These are phyloP conservation scores for Cryoendolithus antarcticus DNA, from an alignment of 2,329 filamentous ascomycete species.

Conservation along the genomic window DNA sequence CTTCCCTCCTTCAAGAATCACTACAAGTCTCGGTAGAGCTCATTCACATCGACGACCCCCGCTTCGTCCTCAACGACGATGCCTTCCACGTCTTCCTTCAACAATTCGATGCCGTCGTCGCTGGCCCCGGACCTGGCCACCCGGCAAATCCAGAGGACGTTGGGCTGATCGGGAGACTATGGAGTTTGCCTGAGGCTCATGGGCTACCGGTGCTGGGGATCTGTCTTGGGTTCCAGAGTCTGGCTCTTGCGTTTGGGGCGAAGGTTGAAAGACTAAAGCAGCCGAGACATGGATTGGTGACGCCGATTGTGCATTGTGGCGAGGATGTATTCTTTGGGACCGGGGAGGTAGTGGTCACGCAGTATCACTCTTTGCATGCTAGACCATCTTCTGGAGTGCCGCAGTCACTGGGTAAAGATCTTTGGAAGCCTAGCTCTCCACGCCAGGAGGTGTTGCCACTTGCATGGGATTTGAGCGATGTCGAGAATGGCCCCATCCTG, in stretches of 20 bases:
- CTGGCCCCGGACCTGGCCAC: slow-evolving; percentile 81
- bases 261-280: slow-evolving; percentile 53
- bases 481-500: slow-evolving; percentile 45
- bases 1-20: slow-evolving; percentile 56
- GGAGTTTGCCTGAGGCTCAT: slow-evolving; percentile 49
- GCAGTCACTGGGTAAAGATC: slow-evolving; percentile 19
- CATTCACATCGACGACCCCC: slow-evolving; percentile 52
- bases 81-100: slow-evolving; percentile 34
- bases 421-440: slow-evolving; percentile 27
- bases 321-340: slow-evolving; percentile 55
- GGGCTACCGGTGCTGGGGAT: slow-evolving; percentile 72
- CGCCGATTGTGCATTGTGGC: slow-evolving; percentile 47
- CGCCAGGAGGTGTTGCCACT: slow-evolving; percentile 30
- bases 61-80: slow-evolving; percentile 24
- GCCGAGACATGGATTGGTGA: slow-evolving; percentile 73
- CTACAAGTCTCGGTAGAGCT: slow-evolving; percentile 41
- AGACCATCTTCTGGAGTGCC: slow-evolving; percentile 16
- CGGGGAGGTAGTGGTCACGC: slow-evolving; percentile 52
- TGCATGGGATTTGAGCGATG: slow-evolving; percentile 36
- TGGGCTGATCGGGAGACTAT: slow-evolving; percentile 67
- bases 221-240: slow-evolving; percentile 78
- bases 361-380: slow-evolving; percentile 56
- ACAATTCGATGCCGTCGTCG: slow-evolving; percentile 72
- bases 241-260: slow-evolving; percentile 57
- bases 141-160: slow-evolving; percentile 62